Percentiles rank a stretch among this genome's conserved stretches.
phyloP scores from a whole-genome alignment of 176 grass and related monocot species.

The Oropetium thomaeum region DNA sequence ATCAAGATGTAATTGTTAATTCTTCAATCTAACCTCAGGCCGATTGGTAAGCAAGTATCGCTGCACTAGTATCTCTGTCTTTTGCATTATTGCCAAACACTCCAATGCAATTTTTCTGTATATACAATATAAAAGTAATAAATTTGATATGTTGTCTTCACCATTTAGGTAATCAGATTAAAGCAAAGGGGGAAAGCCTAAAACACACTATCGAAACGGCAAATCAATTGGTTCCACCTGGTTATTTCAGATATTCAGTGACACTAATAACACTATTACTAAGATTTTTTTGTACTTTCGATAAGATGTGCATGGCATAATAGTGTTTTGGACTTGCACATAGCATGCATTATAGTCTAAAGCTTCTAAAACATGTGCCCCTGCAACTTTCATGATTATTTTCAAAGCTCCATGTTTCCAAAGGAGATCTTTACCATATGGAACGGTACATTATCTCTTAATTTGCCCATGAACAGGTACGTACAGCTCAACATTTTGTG shows the following conservation, averaged over 20 bases:
- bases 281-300: too few species aligned
- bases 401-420: neutral
- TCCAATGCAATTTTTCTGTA: conserved; percentile 73
- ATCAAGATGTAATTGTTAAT: neutral
- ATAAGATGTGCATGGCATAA: neutral
- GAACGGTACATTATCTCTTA: conserved; percentile 89
- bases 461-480: conserved; percentile 95
- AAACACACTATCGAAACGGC: neutral
- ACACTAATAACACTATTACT: too few species aligned
- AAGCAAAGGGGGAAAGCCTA: neutral
- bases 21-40: conserved; percentile 53
- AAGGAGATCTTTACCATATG: conserved; percentile 65
- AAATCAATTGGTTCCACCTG: conserved; percentile 40
- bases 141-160: neutral
- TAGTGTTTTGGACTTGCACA: neutral
- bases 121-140: neutral
- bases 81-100: conserved; percentile 87
- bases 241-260: conserved; percentile 83
- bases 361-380: neutral
- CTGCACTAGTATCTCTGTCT: conserved; percentile 75
- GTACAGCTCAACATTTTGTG: conserved; percentile 79
- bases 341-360: neutral
- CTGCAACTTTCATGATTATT: neutral
- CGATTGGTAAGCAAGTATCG: conserved; percentile 74
- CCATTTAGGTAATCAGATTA: neutral